A percentile compares a stretch with the other conserved stretches of the same genome.
Evolutionary conservation across 2,329 filamentous ascomycete genomes (phyloP).

Genomic region (Boeremia exigua): DNA sequence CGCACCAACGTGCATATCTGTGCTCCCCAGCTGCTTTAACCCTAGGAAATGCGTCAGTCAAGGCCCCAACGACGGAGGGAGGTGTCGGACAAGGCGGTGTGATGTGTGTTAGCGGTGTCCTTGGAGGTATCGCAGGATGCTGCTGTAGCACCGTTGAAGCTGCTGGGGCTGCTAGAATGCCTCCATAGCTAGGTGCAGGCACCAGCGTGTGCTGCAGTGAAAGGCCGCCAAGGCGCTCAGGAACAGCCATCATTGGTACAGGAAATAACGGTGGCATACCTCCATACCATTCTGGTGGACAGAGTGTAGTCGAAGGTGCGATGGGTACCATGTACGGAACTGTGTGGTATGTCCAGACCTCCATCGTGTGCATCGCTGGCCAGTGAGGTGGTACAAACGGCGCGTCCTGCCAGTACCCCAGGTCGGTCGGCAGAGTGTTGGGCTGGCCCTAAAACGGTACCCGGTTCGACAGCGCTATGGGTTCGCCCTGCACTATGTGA

Average conservation of each 20-base stretch:
- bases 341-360: neutral
- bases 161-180: neutral
- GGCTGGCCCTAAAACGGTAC: neutral
- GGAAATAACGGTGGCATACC: neutral
- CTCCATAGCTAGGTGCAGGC: neutral
- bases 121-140: neutral
- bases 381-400: constrained; percentile 3
- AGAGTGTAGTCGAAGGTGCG: neutral
- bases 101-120: neutral
- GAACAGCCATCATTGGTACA: neutral
- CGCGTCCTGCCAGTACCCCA: neutral
- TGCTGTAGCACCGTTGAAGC: neutral
- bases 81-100: neutral
- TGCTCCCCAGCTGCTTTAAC: constrained; percentile 2
- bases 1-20: neutral
- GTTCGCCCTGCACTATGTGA: neutral
- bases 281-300: neutral
- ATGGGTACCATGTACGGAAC: neutral
- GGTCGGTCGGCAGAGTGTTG: neutral
- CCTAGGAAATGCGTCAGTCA: constrained; percentile 9
- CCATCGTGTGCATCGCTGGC: neutral
- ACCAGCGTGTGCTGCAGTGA: neutral
- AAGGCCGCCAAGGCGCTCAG: neutral
- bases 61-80: constrained; percentile 2
- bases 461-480: neutral